Base-by-base conservation (phyloP, 2,329 filamentous ascomycete genomes). In the Aspergillus sp. region DNA sequence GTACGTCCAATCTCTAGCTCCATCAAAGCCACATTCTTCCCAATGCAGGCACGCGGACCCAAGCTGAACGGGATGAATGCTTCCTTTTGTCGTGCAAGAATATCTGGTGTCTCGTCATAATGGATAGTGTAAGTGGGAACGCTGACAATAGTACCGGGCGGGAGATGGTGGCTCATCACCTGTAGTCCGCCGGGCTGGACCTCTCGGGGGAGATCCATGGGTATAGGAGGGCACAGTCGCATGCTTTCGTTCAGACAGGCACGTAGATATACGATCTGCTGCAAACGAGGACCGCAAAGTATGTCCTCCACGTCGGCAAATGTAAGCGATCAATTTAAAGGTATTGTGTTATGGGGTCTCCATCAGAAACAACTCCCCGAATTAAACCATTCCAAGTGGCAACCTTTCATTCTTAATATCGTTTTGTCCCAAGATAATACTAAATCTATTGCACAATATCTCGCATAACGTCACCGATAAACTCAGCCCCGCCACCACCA, bases 141-240 rank as follows among this genome's bases (percentile, higher is more conserved):
- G 10, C 24, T 32, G 39, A 54, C 42, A 11, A 54, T 10, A 7
- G 52, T 36, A 2, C 52, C 52, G 26, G 26, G 18, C 2, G 52
- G 52, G n/a, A 54, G 18, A 22, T 47, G 12, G 22, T 29, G 47
- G n/a, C 18, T 18, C 22, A 42, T 45, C 3, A 54, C 52, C 3
- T 7, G 52, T 6, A 54, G 52, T n/a, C 52, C 52, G n/a, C 52
- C 42, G 6, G 52, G n/a, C 39, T 46, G 42, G 42, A 54, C 52
- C 24, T 49, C 42, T 22, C 52, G 52, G 24, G 52, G 39, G 16
- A 54, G 24, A 12, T 54, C 52, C 24, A 29, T 20, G 2, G 42
- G 52, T 3, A 47, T 32, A 3, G 52, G 42, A 14, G 52, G 52
- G 22, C 52, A 54, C 14, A 54, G 11, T 14, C 42, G 52, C 52